Conservation (phyloP, 305 asterid genomes). For the Fraxinus sp. region DNA sequence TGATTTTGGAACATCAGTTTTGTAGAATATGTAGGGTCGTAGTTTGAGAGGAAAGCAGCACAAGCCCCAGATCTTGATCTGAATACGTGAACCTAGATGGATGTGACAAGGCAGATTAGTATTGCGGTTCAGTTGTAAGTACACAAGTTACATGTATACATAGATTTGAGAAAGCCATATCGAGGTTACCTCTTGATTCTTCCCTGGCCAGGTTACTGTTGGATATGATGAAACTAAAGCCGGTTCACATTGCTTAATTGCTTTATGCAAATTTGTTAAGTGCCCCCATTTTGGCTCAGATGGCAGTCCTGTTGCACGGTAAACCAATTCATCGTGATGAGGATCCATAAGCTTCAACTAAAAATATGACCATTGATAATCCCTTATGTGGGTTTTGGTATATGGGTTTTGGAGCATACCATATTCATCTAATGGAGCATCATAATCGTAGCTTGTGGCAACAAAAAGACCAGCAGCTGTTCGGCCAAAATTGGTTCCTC, state of each 20-base stretch:
- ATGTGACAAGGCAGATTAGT: not conserved
- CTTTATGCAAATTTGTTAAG: slow-evolving; percentile 70
- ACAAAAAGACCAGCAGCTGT: slow-evolving; percentile 74
- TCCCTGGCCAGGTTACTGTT: slow-evolving; percentile 59
- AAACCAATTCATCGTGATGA: slow-evolving; percentile 4
- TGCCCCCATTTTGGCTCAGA: slow-evolving; percentile 76
- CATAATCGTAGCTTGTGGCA: slow-evolving; percentile 87
- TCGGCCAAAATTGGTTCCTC: slow-evolving; percentile 91
- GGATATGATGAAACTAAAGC: slow-evolving; percentile 82
- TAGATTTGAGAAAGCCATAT: not conserved
- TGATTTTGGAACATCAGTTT: slow-evolving; percentile 52
- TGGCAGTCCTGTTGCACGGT: slow-evolving; percentile 43
- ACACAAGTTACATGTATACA: not conserved
- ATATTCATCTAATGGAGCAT: slow-evolving; percentile 87
- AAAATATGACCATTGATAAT: not conserved
- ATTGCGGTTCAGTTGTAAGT: not conserved
- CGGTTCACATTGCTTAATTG: slow-evolving; percentile 70
- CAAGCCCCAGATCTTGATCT: slow-evolving; percentile 62
- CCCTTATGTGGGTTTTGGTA: too few relatives aligned
- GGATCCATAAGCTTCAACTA: not conserved
- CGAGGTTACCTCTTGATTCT: slow-evolving; percentile 65
- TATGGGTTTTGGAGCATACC: slow-evolving; percentile 36
- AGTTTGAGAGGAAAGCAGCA: slow-evolving; percentile 81
- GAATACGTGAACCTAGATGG: slow-evolving; percentile 67
- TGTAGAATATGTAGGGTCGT: slow-evolving; percentile 51